A percentile compares a stretch with the other conserved stretches of the same genome.
phyloP scores from a whole-genome alignment of 2,329 filamentous ascomycete genomes.

The Corinectria fuckeliana region DNA sequence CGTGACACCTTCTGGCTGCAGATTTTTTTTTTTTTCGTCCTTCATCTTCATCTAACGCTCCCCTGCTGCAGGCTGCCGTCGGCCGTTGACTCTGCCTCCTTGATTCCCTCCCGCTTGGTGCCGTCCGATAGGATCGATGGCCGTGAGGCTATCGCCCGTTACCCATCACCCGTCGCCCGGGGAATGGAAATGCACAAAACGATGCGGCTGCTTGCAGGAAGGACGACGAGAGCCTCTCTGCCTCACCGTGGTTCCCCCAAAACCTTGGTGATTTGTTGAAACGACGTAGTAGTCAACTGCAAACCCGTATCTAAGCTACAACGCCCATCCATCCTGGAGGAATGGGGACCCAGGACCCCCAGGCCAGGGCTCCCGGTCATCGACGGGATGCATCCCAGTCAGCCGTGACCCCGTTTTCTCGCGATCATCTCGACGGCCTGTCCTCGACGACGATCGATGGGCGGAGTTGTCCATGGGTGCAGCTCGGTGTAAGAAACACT shows the following conservation, averaged over 20 bases:
- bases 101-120: neutral
- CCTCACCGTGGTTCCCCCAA: neutral
- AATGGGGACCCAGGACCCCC: no score
- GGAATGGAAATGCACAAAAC: conserved; percentile 7
- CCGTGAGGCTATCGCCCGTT: conserved; percentile 8
- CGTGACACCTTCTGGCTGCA: conserved; percentile 22
- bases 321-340: no score
- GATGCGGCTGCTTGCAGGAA: conserved; percentile 16
- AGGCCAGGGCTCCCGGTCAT: neutral
- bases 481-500: neutral
- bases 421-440: conserved; percentile 17
- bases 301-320: no score
- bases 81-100: neutral
- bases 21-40: neutral
- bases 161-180: conserved; percentile 4
- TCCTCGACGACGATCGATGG: conserved; percentile 18
- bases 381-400: conserved; percentile 12
- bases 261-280: neutral
- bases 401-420: conserved; percentile 9
- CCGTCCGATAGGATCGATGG: conserved; percentile 1
- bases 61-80: conserved; percentile 31
- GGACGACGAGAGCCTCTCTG: conserved; percentile 8
- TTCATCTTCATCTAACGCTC: conserved; percentile 18
- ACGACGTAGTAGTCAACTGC: no score
- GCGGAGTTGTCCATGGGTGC: conserved; percentile 5